A percentile compares a stretch with the other conserved stretches of the same genome.
phyloP scores from a whole-genome alignment of 208 protist genomes.

The Jaenimonas drosophilae region DNA sequence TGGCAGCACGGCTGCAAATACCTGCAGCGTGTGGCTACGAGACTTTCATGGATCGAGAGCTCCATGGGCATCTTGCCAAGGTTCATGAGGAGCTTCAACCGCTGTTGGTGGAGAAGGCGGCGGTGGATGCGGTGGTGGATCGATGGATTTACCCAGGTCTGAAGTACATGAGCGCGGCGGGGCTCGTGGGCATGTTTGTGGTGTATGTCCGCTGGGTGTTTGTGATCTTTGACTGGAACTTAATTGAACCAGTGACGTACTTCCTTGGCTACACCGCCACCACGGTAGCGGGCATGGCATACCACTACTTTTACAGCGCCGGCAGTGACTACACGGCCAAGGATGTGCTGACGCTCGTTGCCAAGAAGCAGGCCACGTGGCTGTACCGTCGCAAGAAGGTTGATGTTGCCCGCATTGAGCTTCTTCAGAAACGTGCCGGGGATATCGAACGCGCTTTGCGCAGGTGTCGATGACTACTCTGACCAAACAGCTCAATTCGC shows the following conservation, averaged over 20 bases:
- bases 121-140: conserved; percentile 33
- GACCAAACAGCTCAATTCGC: too few relatives aligned
- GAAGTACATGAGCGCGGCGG: conserved; percentile 25
- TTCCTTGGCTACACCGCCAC: conserved; percentile 67
- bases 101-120: conserved; percentile 14
- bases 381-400: conserved; percentile 32
- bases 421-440: conserved; percentile 18
- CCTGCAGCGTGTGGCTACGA: too few relatives aligned
- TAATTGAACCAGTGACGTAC: conserved; percentile 81
- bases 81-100: conserved; percentile 13
- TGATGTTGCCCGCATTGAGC: conserved; percentile 12
- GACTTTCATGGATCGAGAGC: too few relatives aligned
- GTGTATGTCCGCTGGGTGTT: conserved; percentile 83
- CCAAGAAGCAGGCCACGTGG: conserved; percentile 10
- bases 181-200: conserved; percentile 43
- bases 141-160: conserved; percentile 29
- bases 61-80: conserved; percentile 7
- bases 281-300: conserved; percentile 36
- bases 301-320: conserved; percentile 50
- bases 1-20: too few relatives aligned
- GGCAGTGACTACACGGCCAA: conserved; percentile 43
- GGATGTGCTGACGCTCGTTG: conserved; percentile 28
- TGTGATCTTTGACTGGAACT: conserved; percentile 83
- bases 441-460: conserved; percentile 22
- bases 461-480: too few relatives aligned